Evolutionary conservation across 495 filamentous ascomycete genomes (phyloP).

Genomic region (Penicillium waksmanii): DNA sequence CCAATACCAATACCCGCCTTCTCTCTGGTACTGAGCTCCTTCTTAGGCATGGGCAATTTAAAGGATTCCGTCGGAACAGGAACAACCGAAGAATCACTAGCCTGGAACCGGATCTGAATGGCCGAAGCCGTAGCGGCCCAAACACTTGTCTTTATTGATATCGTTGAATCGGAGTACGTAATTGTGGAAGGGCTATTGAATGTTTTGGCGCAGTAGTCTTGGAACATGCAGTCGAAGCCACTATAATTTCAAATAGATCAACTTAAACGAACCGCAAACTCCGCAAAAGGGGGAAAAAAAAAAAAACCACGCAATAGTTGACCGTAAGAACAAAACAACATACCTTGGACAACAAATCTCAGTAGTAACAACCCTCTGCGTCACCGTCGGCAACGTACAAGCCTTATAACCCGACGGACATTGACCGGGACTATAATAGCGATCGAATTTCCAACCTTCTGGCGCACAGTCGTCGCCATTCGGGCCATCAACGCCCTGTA

Average conservation of each 20-base stretch:
- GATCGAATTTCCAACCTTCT: conserved; percentile 9
- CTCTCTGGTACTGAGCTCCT: conserved; percentile 6
- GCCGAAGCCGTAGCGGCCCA: conserved; percentile 16
- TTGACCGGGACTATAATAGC: conserved; percentile 20
- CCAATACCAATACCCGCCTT: conserved; percentile 13
- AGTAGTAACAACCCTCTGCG: conserved; percentile 14
- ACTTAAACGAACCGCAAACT: too few relatives aligned
- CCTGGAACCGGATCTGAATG: conserved; percentile 21
- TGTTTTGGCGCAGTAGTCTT: conserved; percentile 13
- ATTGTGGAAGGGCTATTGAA: conserved; percentile 14
- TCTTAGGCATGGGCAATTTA: conserved; percentile 6
- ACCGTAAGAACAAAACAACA: background rate
- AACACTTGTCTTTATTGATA: conserved; percentile 6
- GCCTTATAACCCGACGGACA: conserved; percentile 20
- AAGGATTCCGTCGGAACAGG: conserved; percentile 17
- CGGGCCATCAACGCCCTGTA: conserved; percentile 15
- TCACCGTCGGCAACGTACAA: conserved; percentile 12
- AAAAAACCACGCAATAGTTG: background rate
- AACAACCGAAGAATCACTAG: conserved; percentile 15
- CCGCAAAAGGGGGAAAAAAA: too few relatives aligned
- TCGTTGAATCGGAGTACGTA: conserved; percentile 10
- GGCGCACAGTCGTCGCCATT: conserved; percentile 20
- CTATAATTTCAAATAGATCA: background rate
- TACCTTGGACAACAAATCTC: conserved; percentile 20
- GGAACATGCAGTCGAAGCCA: conserved; percentile 13